Evolutionary conservation across 192 early-diverging fungal genomes (phyloP), one percentile per base, ranked within the genome.

Genomic region (Coemansia erecta): DNA sequence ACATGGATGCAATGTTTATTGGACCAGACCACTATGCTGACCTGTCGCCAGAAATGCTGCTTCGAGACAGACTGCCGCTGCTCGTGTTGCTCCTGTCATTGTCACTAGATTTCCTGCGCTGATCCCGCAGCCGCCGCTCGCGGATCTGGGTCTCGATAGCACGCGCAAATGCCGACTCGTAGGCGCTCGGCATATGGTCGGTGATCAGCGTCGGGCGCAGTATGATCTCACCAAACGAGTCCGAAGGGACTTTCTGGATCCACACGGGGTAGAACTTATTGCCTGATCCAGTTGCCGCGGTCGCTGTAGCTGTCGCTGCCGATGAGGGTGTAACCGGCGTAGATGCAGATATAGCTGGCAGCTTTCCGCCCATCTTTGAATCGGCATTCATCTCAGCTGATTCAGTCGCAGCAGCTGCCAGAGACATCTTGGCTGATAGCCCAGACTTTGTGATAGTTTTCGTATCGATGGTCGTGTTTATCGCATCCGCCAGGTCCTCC

Each of bases 101-200:
- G 15, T n/a, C 10, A 37, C 22, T 56, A 11, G 54, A 23, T 15
- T 47, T 58, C 37, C 47, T 60, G 56, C 66, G 66, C 49, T 46
- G 63, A 40, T 63, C 68, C 12, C 58, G 61, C 45, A 71, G 44
- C 49, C 61, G 74, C 21, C 60, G 66, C 58, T 79, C 76, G 46
- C 64, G 67, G n/a, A 79, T 64, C 53, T 72, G 72, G 35, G 78
- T 81, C 19, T 81, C 73, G 18, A 71, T 65, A 11, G 78, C 78
- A 44, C 61, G 69, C 13, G 64, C 58, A 58, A 81, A 69, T 42
- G 78, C 78, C 42, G 69, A 59, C 53, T 81, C 78, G 40, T 81
- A 81, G 14, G 72, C 69, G 31, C 73, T 76, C 1, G 78, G 78
- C 69, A 81, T 72, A 45, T 81, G 78, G 58, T 81, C 78, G 3